Evolutionary conservation across 1,284 basidiomycete species (phyloP), one percentile per base, ranked within the genome.

Genomic region (Acaromyces ingoldii): DNA sequence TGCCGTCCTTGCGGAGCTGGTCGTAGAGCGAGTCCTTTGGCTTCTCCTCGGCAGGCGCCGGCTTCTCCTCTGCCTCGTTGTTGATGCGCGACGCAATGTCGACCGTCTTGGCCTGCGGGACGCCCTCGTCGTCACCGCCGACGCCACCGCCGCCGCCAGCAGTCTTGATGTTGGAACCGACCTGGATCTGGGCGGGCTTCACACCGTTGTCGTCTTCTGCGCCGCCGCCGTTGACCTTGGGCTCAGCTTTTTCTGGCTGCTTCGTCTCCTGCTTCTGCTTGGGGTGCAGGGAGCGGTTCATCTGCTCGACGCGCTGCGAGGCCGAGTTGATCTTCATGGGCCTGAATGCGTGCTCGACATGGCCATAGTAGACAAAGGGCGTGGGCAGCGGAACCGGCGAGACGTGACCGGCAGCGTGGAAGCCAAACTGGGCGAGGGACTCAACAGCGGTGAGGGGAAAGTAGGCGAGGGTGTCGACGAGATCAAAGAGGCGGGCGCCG

Each of bases 1-100:
- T n/a, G n/a, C 55, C 51, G n/a, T 62, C 62, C 41, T 59, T 58
- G 49, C 60, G 60, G 22, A 64, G 48, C 45, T 56, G 47, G 17
- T 59, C 48, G 45, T 62, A 64, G 22, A 64, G 56, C 25, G 56
- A 59, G 29, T 45, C 33, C 7, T 44, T 43, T 28, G 46, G 31
- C 13, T 58, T 44, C n/a, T 37, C 25, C 17, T 25, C 45, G 17
- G 42, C 22, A 26, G 17, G 17, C 24, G 42, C 42, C 17, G 42
- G 13, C 22, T 45, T 4, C n/a, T 36, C 26, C 1, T 41, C 39
- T 33, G 50, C 39, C 17, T 62, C 54, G n/a, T 51, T 55, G 17
- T 15, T 52, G 37, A 30, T 59, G 54, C 21, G 62, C 54, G 22
- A 58, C 47, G 21, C 19, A 29, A 64, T 45, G 15, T 61, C 56